Evolutionary conservation across 2,329 filamentous ascomycete genomes (phyloP), one percentile per base, ranked within the genome.

Genomic region (Zasmidium citrigriseum): DNA sequence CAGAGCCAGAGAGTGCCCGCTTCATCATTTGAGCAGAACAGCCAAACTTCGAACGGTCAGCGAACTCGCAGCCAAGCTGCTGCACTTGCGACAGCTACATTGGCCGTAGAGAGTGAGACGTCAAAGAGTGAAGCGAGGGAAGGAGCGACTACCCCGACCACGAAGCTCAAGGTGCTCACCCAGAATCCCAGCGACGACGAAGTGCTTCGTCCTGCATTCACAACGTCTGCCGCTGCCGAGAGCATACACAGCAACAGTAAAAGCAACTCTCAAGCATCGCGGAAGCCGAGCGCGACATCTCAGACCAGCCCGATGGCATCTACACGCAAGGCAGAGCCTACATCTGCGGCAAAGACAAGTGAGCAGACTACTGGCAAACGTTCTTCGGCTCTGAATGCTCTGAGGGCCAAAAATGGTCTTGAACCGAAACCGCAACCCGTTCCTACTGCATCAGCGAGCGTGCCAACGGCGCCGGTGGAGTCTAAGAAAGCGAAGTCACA

Each of bases 281-380:
- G 14, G 2, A 45, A 51, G 18, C 23, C 29, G 14, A 50, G 56
- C 21, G 49, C 45, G 4, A 52, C 49, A 16, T 57, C 59, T 3
- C 55, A 59, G 22, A 57, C 56, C 2, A 62, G 50, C 44, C 34
- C 44, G 4, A 54, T 53, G 22, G 54, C 47, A 14, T 55, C 48
- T 12, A 47, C 27, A 22, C 25, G 21, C 44, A 55, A 52, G 16
- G 34, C 14, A 4, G 34, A 41, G 18, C 14, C 14, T 11, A n/a
- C 4, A 4, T 11, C 34, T n/a, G 34, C 16, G 18, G 12, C 34
- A n/a, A 11, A 11, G 18, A n/a, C 34, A 4, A 41, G 34, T n/a
- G 4, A 11, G 4, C 34, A 41, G 34, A 4, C 34, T n/a, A 16
- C 18, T n/a, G 16, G 16, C 5, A 41, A 41, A n/a, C 14, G 14